These are phyloP conservation scores for Harringtonia lauricola DNA, from an alignment of 2,329 filamentous ascomycete genomes.

Conservation along the genomic window DNA sequence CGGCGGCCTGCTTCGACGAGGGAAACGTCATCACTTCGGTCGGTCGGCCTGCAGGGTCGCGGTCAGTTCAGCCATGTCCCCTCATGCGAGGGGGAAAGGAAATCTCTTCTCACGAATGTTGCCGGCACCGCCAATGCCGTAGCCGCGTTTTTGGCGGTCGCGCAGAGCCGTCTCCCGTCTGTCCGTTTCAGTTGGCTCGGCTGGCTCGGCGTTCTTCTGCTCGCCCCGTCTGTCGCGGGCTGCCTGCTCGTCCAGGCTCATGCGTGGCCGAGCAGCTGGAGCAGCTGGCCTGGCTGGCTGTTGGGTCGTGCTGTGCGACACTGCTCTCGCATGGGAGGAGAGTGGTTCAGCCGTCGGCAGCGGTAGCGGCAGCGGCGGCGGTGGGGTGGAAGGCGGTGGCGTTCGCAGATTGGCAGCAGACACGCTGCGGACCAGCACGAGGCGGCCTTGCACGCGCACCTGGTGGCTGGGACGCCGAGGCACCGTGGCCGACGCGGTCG, in stretches of 20 bases:
- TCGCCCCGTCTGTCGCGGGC: not conserved
- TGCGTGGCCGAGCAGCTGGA: too few species aligned
- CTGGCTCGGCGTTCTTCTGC: constrained; percentile 5
- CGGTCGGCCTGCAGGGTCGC: too few species aligned
- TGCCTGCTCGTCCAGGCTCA: not conserved
- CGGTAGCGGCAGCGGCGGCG: not conserved
- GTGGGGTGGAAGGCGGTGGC: not conserved
- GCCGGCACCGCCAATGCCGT: constrained; percentile 27
- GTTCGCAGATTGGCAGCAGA: constrained; percentile 17
- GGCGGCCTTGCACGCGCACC: constrained; percentile 25
- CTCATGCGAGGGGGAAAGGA: constrained; percentile 4
- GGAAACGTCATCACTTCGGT: not conserved
- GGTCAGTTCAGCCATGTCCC: too few species aligned
- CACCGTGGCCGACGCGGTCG: constrained; percentile 1
- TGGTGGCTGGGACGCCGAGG: constrained; percentile 17
- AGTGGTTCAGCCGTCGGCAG: not conserved
- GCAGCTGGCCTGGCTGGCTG: too few species aligned
- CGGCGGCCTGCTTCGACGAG: not conserved
- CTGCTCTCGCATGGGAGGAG: too few species aligned
- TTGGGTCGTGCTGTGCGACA: too few species aligned
- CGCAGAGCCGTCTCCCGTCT: constrained; percentile 16
- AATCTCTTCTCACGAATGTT: constrained; percentile 25
- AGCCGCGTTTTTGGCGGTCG: constrained; percentile 23
- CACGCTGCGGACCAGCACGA: constrained; percentile 24
- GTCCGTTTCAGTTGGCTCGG: constrained; percentile 16